Conservation (phyloP, 345 rosid species). For the Arabidopsis arenosa region DNA sequence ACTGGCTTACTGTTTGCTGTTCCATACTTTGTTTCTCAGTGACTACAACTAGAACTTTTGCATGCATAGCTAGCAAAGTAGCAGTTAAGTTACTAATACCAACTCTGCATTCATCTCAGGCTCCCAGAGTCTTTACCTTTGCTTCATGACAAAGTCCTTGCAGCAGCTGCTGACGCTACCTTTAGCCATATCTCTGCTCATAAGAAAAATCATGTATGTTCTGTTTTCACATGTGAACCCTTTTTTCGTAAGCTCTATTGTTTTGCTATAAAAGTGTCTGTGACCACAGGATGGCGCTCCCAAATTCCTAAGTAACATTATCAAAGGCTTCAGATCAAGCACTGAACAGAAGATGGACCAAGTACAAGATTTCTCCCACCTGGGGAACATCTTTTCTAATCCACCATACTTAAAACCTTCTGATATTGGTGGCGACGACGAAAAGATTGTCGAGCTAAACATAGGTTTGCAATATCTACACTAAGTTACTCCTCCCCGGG, state of each 20-base stretch:
- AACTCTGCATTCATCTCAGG: constrained; percentile 53
- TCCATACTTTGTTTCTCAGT: constrained; percentile 19
- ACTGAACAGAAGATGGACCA: constrained; percentile 53
- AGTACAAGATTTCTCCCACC: constrained; percentile 56
- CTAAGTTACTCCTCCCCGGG: constrained; percentile 20
- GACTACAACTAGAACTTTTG: constrained; percentile 5
- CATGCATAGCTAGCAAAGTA: constrained; percentile 33
- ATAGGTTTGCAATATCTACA: constrained; percentile 61
- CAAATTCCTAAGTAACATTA: constrained; percentile 56
- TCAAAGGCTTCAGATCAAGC: constrained; percentile 63
- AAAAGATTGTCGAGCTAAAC: constrained; percentile 56
- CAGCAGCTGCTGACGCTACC: constrained; percentile 72
- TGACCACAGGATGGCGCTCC: constrained; percentile 58
- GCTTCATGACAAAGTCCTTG: constrained; percentile 78
- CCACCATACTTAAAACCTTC: constrained; percentile 73
- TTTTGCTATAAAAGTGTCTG: constrained; percentile 36
- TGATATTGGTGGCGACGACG: constrained; percentile 39
- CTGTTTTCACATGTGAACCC: constrained; percentile 22
- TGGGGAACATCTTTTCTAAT: constrained; percentile 67
- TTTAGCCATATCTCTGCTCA: constrained; percentile 51
- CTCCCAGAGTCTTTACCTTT: constrained; percentile 74
- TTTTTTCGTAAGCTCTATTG: constrained; percentile 19
- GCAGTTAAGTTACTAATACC: constrained; percentile 30
- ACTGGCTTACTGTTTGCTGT: constrained; percentile 41
- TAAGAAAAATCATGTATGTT: constrained; percentile 60